Evolutionary conservation across 768 basidiomycete genomes (phyloP).

Genomic region (Leccinellum luteum): DNA sequence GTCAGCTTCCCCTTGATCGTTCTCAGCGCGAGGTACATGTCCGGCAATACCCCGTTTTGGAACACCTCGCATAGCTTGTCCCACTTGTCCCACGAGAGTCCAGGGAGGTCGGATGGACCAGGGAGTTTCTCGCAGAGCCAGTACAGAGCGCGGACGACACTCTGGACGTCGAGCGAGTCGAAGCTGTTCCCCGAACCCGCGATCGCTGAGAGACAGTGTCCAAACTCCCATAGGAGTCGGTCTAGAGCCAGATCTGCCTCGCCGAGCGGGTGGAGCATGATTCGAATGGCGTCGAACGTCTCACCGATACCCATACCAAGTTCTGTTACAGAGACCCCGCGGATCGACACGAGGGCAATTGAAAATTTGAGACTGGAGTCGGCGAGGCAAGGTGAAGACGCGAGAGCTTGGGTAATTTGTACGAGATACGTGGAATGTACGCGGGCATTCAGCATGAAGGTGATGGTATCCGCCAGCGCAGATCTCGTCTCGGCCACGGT

Average conservation of each 20-base stretch:
- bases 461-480: constrained; percentile 41
- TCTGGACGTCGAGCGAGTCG: constrained; percentile 34
- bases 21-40: constrained; percentile 31
- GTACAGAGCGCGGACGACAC: constrained; percentile 46
- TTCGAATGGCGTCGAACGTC: constrained; percentile 25
- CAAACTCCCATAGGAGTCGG: constrained; percentile 35
- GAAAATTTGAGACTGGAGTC: constrained; percentile 34
- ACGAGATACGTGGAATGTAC: constrained; percentile 45
- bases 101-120: constrained; percentile 45
- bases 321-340: constrained; percentile 26
- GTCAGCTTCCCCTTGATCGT: constrained; percentile 33
- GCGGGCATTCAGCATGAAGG: constrained; percentile 45
- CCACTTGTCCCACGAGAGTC: constrained; percentile 48
- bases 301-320: constrained; percentile 18
- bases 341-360: constrained; percentile 32
- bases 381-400: constrained; percentile 20
- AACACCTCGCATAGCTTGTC: constrained; percentile 43
- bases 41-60: constrained; percentile 26
- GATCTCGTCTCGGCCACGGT: constrained; percentile 42
- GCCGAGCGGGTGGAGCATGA: constrained; percentile 25
- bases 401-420: constrained; percentile 38
- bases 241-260: constrained; percentile 25
- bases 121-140: constrained; percentile 53
- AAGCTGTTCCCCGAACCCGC: constrained; percentile 24
- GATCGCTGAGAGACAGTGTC: constrained; percentile 34